Base-by-base conservation (phyloP, 176 grass and related monocot genomes). In the Elaeis guineensis region DNA sequence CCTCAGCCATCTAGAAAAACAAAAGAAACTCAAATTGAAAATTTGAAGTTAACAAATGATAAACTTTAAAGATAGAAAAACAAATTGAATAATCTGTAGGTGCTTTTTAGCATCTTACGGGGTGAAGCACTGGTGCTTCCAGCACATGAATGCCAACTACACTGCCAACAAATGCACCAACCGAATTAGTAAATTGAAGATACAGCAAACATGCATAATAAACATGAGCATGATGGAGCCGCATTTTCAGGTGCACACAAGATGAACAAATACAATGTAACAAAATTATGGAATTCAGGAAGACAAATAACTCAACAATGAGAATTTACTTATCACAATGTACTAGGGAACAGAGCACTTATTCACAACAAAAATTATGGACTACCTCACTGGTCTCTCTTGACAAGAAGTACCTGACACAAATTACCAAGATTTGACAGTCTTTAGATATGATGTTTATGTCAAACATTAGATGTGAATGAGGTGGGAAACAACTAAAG, bases 51-150 rank as follows among this genome's bases (percentile, higher is more conserved):
- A 21, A 21, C 14, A 66, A 52, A 20, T 66, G 15, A 53, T 53
- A 63, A 21, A 28, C 3, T 61, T 49, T 53, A 1, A 52, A 16
- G 9, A 30, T 54, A n/a, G 5, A 14, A 61, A 39, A 53, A 16
- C 48, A 59, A 2, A n/a, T n/a, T n/a, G n/a, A n/a, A n/a, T n/a
- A n/a, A n/a, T 16, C 57, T 15, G 0, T 5, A 21, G 19, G n/a
- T 39, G 22, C 3, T 66, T 16, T 20, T 24, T 52, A 3, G 26
- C 5, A 65, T 67, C 86, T 85, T 82, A 96, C 91, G 28, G 91
- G 91, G 58, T 96, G 91, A 59, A 96, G 63, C 18, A 96, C 65
- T 3, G 86, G 86, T 52, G 91, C 77, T 78, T 90, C 72, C 15
- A 96, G 59, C 64, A 82, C 52, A 77, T 85, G 71, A 72, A 96